These are phyloP conservation scores for Talaromyces amestolkiae DNA, from an alignment of 2,329 filamentous ascomycete genomes.

Conservation along the genomic window DNA sequence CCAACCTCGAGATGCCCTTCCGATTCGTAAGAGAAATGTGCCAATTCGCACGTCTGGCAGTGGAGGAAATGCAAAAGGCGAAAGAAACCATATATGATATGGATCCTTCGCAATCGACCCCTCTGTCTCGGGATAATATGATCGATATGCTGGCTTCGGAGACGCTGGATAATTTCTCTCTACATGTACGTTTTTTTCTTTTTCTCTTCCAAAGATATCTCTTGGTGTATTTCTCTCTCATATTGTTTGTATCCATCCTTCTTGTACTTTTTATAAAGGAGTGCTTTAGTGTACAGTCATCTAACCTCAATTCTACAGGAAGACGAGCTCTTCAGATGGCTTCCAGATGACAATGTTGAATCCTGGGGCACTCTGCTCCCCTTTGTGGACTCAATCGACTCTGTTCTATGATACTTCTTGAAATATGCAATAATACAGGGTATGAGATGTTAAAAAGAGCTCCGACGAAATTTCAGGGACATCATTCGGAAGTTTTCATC, in stretches of 20 bases:
- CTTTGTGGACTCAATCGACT: not conserved
- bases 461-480: too few species aligned
- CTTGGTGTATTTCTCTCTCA: too few species aligned
- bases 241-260: too few species aligned
- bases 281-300: not conserved
- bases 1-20: not conserved
- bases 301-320: not conserved
- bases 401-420: not conserved
- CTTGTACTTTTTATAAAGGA: not conserved
- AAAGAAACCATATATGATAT: not conserved
- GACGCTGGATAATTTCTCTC: not conserved
- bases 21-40: not conserved
- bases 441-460: too few species aligned
- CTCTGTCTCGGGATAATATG: not conserved
- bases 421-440: too few species aligned
- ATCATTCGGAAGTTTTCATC: too few species aligned
- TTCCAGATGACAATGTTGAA: not conserved
- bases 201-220: not conserved
- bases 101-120: not conserved
- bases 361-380: not conserved
- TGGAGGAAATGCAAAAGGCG: not conserved
- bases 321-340: not conserved
- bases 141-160: not conserved
- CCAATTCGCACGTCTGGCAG: not conserved
- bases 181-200: not conserved